These are phyloP conservation scores for Blastobotrys elegans DNA, from an alignment of 1,139 yeast species.

Conservation along the genomic window DNA sequence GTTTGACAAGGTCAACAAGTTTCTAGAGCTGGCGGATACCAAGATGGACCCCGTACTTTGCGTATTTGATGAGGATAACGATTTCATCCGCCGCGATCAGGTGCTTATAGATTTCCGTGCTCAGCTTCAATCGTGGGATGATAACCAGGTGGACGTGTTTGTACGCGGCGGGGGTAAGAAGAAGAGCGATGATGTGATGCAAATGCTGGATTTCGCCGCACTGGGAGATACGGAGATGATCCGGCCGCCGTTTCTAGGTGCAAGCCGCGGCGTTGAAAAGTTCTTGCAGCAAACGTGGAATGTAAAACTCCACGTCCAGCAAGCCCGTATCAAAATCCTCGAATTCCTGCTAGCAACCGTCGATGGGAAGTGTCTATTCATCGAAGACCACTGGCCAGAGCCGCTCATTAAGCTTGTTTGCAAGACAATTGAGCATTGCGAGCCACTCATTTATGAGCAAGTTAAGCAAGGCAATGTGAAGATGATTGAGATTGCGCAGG, in stretches of 20 bases:
- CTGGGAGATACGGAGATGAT: conserved; percentile 26
- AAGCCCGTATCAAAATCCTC: conserved; percentile 37
- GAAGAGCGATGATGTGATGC: conserved; percentile 30
- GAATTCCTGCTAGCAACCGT: conserved; percentile 1
- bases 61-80: conserved; percentile 21
- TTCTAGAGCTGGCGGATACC: conserved; percentile 22
- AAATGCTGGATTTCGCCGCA: conserved; percentile 38
- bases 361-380: conserved; percentile 13
- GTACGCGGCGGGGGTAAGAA: conserved; percentile 16
- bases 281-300: conserved; percentile 36
- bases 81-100: conserved; percentile 22
- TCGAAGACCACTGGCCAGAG: conserved; percentile 27
- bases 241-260: conserved; percentile 17
- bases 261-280: conserved; percentile 26
- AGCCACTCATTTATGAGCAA: conserved; percentile 18
- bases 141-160: conserved; percentile 29
- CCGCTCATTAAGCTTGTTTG: conserved; percentile 21
- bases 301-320: conserved; percentile 41
- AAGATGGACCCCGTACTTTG: conserved; percentile 25
- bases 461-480: conserved; percentile 21
- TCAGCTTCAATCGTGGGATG: conserved; percentile 43
- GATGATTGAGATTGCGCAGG: conserved; percentile 29
- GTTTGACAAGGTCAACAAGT: conserved; percentile 28
- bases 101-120: conserved; percentile 37
- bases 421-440: conserved; percentile 21